Conservation (phyloP, 495 filamentous ascomycete species). For the Penicillium steckii region DNA sequence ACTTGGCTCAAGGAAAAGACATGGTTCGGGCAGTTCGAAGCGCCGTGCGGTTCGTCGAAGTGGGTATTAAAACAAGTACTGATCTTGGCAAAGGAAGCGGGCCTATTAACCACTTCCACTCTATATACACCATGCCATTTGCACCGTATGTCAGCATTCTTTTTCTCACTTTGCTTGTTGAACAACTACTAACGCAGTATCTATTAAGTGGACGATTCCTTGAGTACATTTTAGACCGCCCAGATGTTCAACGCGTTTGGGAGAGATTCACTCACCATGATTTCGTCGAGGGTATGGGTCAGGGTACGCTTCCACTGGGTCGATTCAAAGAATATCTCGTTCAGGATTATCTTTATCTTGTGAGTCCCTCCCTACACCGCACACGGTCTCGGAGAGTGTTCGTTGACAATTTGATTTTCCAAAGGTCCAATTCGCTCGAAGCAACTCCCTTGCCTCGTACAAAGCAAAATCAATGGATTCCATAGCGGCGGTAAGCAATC, state of each 20-base stretch:
- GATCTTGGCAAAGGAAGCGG: conserved; percentile 78
- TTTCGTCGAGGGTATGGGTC: conserved; percentile 74
- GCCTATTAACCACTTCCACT: conserved; percentile 94
- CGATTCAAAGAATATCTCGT: conserved; percentile 83
- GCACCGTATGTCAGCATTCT: conserved; percentile 59
- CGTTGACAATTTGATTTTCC: neutral
- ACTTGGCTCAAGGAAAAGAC: conserved; percentile 66
- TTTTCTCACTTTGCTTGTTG: neutral
- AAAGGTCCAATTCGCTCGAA: conserved; percentile 86
- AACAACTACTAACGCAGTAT: conserved; percentile 1
- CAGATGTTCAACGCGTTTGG: conserved; percentile 72
- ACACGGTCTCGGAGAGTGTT: too few relatives aligned
- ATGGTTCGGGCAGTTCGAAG: conserved; percentile 63
- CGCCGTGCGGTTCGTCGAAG: conserved; percentile 79
- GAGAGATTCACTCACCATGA: conserved; percentile 70
- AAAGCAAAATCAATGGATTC: conserved; percentile 74
- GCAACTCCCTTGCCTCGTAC: conserved; percentile 79
- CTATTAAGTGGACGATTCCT: conserved; percentile 68
- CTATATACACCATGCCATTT: conserved; percentile 75
- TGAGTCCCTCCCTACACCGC: conserved; percentile 38
- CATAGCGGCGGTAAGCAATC: conserved; percentile 56
- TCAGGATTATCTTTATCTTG: conserved; percentile 87
- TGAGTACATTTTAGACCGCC: conserved; percentile 76
- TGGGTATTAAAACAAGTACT: conserved; percentile 74
- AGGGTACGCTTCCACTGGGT: conserved; percentile 67